A percentile compares a stretch with the other conserved stretches of the same genome.
Evolutionary conservation across 331 rosid genomes (phyloP).

Genomic region (Quercus tomentella): DNA sequence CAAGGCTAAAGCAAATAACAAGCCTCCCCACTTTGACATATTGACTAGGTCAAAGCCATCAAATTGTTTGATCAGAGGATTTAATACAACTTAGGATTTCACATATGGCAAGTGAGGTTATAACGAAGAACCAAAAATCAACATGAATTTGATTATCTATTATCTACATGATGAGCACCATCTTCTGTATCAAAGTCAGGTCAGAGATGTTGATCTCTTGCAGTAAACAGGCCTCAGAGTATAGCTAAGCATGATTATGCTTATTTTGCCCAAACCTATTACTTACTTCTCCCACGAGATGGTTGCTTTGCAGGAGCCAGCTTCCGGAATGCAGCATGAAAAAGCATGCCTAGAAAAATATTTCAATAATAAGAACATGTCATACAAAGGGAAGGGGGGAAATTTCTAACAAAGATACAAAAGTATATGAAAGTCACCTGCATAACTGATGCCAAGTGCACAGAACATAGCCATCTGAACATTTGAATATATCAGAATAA

Average conservation of each 20-base stretch:
- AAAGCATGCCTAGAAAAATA: constrained; percentile 45
- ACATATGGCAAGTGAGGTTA: too few species aligned
- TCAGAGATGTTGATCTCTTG: not conserved
- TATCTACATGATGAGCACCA: not conserved
- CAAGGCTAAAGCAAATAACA: not conserved
- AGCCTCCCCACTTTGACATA: not conserved
- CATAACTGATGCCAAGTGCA: constrained; percentile 66
- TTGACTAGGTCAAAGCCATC: not conserved
- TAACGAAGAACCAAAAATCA: not conserved
- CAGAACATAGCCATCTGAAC: constrained; percentile 90
- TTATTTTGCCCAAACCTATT: constrained; percentile 8
- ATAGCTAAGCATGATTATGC: not conserved
- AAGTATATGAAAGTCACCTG: constrained; percentile 35
- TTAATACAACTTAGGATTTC: not conserved
- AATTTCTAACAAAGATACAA: not conserved
- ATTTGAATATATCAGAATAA: constrained; percentile 58
- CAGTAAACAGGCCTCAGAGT: not conserved
- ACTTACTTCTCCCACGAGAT: constrained; percentile 34
- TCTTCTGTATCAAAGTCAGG: constrained; percentile 11
- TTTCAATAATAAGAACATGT: constrained; percentile 8
- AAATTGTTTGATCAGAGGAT: not conserved
- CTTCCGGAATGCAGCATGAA: constrained; percentile 87
- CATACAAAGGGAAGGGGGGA: not conserved
- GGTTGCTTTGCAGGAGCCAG: constrained; percentile 63
- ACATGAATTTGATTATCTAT: not conserved